These are phyloP conservation scores for Kodamaea kaohsiungensis DNA, from an alignment of 805 yeast genomes.

Conservation along the genomic window DNA sequence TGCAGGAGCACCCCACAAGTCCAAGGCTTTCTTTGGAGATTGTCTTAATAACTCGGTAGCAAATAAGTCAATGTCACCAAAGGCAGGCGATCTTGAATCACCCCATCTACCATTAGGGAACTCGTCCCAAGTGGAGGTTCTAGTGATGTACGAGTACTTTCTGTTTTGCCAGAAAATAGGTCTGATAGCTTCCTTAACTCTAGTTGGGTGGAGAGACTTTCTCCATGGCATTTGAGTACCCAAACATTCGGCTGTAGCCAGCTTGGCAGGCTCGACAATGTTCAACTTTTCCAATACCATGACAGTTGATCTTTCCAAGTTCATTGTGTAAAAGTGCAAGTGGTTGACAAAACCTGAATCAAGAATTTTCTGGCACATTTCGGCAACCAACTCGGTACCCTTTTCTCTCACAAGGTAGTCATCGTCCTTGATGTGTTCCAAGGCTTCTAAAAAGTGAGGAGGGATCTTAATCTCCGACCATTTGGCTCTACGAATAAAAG, in stretches of 20 bases:
- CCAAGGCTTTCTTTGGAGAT: conserved; percentile 73
- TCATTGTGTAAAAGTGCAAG: conserved; percentile 96
- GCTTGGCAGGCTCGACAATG: conserved; percentile 47
- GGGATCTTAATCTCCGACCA: conserved; percentile 93
- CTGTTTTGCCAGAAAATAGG: conserved; percentile 97
- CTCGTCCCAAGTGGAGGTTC: conserved; percentile 96
- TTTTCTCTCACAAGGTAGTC: conserved; percentile 83
- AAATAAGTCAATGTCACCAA: conserved; percentile 82
- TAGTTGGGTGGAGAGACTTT: conserved; percentile 77
- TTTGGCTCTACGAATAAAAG: conserved; percentile 88
- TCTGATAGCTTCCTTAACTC: conserved; percentile 79
- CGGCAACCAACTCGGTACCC: conserved; percentile 80
- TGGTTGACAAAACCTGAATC: conserved; percentile 77
- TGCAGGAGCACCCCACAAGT: conserved; percentile 86
- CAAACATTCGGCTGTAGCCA: conserved; percentile 27
- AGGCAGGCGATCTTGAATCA: conserved; percentile 96
- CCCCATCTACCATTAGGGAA: conserved; percentile 99
- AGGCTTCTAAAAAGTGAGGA: conserved; percentile 59
- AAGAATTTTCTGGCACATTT: conserved; percentile 75
- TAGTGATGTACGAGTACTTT: conserved; percentile 81
- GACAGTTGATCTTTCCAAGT: conserved; percentile 85
- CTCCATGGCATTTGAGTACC: conserved; percentile 76
- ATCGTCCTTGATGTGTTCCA: conserved; percentile 86
- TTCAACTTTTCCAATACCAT: conserved; percentile 81
- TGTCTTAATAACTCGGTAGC: conserved; percentile 82